phyloP scores from a whole-genome alignment of 257 asterid genomes.

The Phtheirospermum japonicum region DNA sequence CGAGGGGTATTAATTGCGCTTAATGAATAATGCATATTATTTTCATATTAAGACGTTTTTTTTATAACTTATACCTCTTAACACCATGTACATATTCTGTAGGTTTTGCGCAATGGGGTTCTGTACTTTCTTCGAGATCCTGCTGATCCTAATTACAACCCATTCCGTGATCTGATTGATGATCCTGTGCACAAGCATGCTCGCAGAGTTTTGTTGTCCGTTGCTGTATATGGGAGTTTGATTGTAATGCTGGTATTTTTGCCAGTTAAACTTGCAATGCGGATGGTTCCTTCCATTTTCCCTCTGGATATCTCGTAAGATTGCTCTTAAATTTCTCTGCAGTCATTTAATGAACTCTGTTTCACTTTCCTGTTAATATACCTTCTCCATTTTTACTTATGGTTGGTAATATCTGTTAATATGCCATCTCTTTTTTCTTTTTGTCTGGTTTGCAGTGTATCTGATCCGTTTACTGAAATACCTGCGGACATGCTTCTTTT shows the following conservation, averaged over 20 bases:
- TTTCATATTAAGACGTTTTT: neutral
- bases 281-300: constrained; percentile 79
- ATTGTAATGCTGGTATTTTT: constrained; percentile 95
- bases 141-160: constrained; percentile 98
- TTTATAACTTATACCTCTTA: constrained; percentile 3
- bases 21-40: neutral
- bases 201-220: constrained; percentile 92
- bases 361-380: constrained; percentile 14
- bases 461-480: constrained; percentile 97
- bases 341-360: constrained; percentile 7
- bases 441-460: constrained; percentile 53
- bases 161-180: constrained; percentile 95
- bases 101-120: constrained; percentile 96
- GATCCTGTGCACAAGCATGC: constrained; percentile 99
- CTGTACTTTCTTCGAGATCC: constrained; percentile 98
- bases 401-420: neutral
- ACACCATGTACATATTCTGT: constrained; percentile 28
- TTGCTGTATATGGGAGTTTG: constrained; percentile 93
- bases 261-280: constrained; percentile 97
- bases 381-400: constrained; percentile 19
- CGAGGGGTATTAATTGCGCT: constrained; percentile 67
- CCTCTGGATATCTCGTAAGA: constrained; percentile 97
- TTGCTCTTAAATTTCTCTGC: neutral
- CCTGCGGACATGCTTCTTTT: constrained; percentile 98
- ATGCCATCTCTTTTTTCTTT: neutral